Evolutionary conservation across 805 yeast genomes (phyloP).

Genomic region (Candida patagonica): DNA sequence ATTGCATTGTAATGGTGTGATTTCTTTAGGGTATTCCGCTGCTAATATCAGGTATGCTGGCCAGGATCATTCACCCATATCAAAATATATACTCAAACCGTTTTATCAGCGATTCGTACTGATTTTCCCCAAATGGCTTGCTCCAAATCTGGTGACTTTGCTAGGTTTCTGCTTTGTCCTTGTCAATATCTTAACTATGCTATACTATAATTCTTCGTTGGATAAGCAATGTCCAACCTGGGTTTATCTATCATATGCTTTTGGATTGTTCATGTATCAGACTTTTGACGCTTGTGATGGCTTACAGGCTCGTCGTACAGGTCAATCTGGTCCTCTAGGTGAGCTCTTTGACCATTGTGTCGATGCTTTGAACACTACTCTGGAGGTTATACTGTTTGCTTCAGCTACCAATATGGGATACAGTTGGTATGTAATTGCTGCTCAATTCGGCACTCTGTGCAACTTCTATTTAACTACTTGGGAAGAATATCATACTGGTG

Average conservation of each 20-base stretch:
- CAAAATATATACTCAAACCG: conserved; percentile 67
- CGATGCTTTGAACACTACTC: conserved; percentile 58
- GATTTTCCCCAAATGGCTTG: conserved; percentile 78
- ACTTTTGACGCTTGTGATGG: conserved; percentile 97
- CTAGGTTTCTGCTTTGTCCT: conserved; percentile 67
- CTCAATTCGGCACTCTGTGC: conserved; percentile 25
- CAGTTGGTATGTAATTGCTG: conserved; percentile 40
- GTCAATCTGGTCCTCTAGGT: conserved; percentile 91
- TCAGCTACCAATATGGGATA: conserved; percentile 64
- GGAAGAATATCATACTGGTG: conserved; percentile 93
- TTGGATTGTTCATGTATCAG: conserved; percentile 82
- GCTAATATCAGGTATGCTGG: conserved; percentile 24
- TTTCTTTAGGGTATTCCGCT: too few species aligned
- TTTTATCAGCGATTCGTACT: conserved; percentile 71
- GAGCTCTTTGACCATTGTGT: conserved; percentile 87
- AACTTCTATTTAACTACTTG: conserved; percentile 87
- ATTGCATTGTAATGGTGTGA: not conserved
- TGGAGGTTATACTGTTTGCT: conserved; percentile 59
- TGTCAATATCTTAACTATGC: conserved; percentile 51
- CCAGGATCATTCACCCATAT: conserved; percentile 74
- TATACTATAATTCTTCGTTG: conserved; percentile 65
- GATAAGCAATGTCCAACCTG: conserved; percentile 55
- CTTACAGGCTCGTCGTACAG: conserved; percentile 87
- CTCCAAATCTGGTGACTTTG: conserved; percentile 76
- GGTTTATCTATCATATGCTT: conserved; percentile 68